Percentiles rank a stretch among this genome's conserved stretches.
Conservation (phyloP, 164 flowering plant genomes). For the Protea cynaroides region DNA sequence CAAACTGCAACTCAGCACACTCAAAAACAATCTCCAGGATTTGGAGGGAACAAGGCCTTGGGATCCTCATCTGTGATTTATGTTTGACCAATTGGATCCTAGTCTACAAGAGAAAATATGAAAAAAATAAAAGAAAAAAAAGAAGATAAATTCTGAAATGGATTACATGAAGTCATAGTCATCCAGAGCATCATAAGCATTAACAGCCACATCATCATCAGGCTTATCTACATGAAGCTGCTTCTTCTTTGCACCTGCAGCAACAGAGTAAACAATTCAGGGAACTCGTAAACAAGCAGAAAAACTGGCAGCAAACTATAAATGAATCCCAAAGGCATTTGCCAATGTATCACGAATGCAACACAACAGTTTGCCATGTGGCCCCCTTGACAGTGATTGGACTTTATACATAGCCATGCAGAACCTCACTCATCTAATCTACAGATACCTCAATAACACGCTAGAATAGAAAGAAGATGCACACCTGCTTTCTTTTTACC, state of each 20-base stretch:
- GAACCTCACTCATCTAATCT: neutral
- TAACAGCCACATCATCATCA: conserved; percentile 53
- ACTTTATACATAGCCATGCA: too few relatives aligned
- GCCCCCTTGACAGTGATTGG: neutral
- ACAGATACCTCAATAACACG: neutral
- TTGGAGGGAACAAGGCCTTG: conserved; percentile 11
- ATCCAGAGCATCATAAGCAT: conserved; percentile 51
- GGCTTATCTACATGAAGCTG: conserved; percentile 73
- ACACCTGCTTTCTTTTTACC: conserved; percentile 89
- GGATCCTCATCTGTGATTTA: conserved; percentile 3
- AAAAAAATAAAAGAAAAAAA: neutral
- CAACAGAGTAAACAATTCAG: neutral
- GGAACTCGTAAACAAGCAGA: neutral
- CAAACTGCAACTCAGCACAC: conserved; percentile 5
- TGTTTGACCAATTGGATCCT: conserved; percentile 6
- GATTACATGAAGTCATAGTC: conserved; percentile 82
- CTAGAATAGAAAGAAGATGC: neutral
- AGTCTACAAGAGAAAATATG: conserved; percentile 10
- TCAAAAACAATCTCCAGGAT: conserved; percentile 12
- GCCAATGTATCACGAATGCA: neutral
- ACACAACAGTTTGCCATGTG: neutral
- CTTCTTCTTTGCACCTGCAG: conserved; percentile 65
- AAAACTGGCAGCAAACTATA: neutral
- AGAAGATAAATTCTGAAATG: neutral
- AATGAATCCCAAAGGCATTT: neutral